phyloP scores from a whole-genome alignment of 139 green algal genomes.

The Pycnococcus provasolii region DNA sequence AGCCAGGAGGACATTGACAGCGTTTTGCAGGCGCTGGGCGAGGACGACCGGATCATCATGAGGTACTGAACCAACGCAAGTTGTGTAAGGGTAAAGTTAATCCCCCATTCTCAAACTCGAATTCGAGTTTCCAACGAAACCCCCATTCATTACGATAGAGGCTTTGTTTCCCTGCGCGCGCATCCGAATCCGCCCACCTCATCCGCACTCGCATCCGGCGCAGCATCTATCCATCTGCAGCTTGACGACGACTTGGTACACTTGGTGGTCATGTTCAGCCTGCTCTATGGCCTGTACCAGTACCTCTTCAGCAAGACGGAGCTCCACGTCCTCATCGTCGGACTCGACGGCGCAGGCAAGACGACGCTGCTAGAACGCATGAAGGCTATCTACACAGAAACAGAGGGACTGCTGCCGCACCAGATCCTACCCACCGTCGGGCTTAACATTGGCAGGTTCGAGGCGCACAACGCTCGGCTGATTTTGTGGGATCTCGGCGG shows the following conservation, averaged over 20 bases:
- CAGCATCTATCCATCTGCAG: no score
- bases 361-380: constrained; percentile 81
- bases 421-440: constrained; percentile 89
- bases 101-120: no score
- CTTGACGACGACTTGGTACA: neutral
- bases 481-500: constrained; percentile 88
- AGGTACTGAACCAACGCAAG: no score
- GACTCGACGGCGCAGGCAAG: constrained; percentile 52
- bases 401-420: constrained; percentile 56
- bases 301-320: constrained; percentile 76
- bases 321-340: constrained; percentile 42
- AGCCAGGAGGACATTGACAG: no score
- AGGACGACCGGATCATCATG: no score
- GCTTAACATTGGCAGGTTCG: constrained; percentile 75
- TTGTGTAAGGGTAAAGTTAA: no score
- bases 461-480: constrained; percentile 49
- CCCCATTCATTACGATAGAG: no score
- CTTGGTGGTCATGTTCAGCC: constrained; percentile 59
- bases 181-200: no score
- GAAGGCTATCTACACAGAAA: constrained; percentile 66
- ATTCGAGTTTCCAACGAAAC: no score
- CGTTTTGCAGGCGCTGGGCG: no score
- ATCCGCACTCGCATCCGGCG: no score
- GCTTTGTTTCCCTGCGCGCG: no score
- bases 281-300: constrained; percentile 69